These are phyloP conservation scores for Moesziomyces sp. DNA, from an alignment of 1,284 basidiomycete genomes.

Conservation along the genomic window DNA sequence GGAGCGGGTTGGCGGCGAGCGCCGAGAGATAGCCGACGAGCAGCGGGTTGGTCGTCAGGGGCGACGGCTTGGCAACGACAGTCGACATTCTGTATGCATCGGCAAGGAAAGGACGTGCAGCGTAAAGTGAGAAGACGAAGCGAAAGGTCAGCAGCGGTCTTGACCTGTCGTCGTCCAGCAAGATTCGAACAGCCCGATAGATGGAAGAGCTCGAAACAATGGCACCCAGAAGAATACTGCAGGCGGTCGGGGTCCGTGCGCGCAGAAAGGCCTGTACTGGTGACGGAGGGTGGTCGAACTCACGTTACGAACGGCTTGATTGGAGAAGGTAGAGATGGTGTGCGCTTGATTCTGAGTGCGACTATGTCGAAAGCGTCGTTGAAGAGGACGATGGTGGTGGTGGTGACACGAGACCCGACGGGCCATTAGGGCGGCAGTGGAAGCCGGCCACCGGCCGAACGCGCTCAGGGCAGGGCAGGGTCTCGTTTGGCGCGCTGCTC, in stretches of 20 bases:
- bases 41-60: conserved; percentile 45
- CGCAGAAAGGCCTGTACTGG: too few relatives aligned
- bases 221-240: too few relatives aligned
- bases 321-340: too few relatives aligned
- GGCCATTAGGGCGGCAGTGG: background rate
- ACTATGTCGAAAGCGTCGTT: background rate
- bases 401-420: background rate
- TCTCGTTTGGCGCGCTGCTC: background rate
- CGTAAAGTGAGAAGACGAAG: background rate
- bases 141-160: background rate
- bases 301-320: background rate
- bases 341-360: too few relatives aligned
- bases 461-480: background rate
- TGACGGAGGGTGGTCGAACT: background rate
- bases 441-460: background rate
- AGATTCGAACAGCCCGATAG: too few relatives aligned
- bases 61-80: conserved; percentile 40
- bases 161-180: background rate
- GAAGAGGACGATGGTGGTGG: background rate
- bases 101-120: background rate
- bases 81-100: conserved; percentile 26
- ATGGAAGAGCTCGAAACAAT: too few relatives aligned
- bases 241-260: too few relatives aligned
- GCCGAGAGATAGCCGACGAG: conserved; percentile 51
- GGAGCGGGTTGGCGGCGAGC: conserved; percentile 57